Conservation (phyloP, 805 yeast genomes). For the Kodamaea neixiangensis region DNA sequence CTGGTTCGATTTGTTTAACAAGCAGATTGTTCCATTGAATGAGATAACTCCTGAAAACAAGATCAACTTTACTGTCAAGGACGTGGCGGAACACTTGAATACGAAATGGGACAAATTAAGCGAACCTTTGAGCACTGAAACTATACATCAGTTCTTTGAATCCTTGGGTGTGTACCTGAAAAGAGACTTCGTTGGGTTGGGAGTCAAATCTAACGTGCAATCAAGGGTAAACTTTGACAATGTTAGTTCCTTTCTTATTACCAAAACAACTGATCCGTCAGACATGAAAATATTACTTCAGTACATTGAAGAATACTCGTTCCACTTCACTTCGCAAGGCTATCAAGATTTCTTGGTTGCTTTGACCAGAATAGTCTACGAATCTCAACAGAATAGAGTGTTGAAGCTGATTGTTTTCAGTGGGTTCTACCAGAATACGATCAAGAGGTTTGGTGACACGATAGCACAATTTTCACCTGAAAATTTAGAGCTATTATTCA, state of each 20-base stretch:
- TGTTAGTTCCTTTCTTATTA: background rate
- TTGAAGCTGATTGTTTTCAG: constrained; percentile 7
- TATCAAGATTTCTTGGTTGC: constrained; percentile 15
- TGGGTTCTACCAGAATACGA: constrained; percentile 4
- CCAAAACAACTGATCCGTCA: background rate
- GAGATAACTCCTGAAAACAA: constrained; percentile 8
- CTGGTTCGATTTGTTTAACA: constrained; percentile 33
- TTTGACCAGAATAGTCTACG: constrained; percentile 1
- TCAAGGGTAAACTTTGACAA: constrained; percentile 7
- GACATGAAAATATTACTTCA: constrained; percentile 8
- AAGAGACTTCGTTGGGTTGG: background rate
- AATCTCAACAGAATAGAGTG: constrained; percentile 1
- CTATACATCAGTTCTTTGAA: constrained; percentile 8
- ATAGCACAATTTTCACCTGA: background rate
- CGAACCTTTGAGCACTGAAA: constrained; percentile 1
- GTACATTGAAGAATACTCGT: constrained; percentile 3
- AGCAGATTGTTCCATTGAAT: constrained; percentile 19
- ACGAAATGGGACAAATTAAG: background rate
- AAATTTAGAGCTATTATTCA: constrained; percentile 1
- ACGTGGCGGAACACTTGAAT: background rate
- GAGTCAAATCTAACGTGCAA: background rate
- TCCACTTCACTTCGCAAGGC: constrained; percentile 6
- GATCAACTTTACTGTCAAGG: constrained; percentile 1
- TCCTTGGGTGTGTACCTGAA: constrained; percentile 4
- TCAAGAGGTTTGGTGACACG: background rate